phyloP scores from a whole-genome alignment of 495 filamentous ascomycete species.

The Bombardia bombarda region DNA sequence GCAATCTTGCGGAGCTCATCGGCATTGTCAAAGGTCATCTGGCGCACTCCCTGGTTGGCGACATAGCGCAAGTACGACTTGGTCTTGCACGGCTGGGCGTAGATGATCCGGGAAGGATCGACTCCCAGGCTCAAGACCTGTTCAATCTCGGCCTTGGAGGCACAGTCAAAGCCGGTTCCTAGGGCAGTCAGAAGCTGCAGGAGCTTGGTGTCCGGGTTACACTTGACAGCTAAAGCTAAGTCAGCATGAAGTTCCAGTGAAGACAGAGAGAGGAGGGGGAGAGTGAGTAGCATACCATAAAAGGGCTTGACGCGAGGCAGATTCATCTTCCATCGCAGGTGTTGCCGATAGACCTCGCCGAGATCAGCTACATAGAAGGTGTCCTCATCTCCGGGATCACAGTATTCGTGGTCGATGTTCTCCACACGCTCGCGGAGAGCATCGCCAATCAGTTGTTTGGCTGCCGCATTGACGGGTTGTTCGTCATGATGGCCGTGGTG shows the following conservation, averaged over 20 bases:
- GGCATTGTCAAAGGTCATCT: slow-evolving; percentile 98
- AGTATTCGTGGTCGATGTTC: slow-evolving; percentile 72
- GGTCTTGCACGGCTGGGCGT: slow-evolving; percentile 98
- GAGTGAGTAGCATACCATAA: slow-evolving; percentile 77
- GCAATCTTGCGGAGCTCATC: slow-evolving; percentile 98
- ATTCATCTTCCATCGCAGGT: slow-evolving; percentile 95
- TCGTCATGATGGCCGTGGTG: slow-evolving; percentile 18
- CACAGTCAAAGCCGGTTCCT: slow-evolving; percentile 96
- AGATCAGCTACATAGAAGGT: slow-evolving; percentile 97
- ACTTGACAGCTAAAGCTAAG: slow-evolving; percentile 86
- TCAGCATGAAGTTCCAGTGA: too few relatives aligned
- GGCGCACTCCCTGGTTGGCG: slow-evolving; percentile 72
- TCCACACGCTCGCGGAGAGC: slow-evolving; percentile 76
- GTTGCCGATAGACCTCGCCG: slow-evolving; percentile 97
- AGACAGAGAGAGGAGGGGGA: too few relatives aligned
- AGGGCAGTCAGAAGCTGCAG: slow-evolving; percentile 77
- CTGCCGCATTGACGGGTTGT: slow-evolving; percentile 26
- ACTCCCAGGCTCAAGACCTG: slow-evolving; percentile 77
- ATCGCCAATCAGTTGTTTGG: slow-evolving; percentile 61
- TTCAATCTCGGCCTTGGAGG: slow-evolving; percentile 94
- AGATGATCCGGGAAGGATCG: slow-evolving; percentile 90
- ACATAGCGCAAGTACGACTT: slow-evolving; percentile 94
- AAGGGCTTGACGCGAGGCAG: slow-evolving; percentile 90
- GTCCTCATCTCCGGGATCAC: slow-evolving; percentile 87
- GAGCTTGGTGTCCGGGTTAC: slow-evolving; percentile 88